These are phyloP conservation scores for Rhizopogon rudus DNA, from an alignment of 768 basidiomycete species.

Conservation along the genomic window DNA sequence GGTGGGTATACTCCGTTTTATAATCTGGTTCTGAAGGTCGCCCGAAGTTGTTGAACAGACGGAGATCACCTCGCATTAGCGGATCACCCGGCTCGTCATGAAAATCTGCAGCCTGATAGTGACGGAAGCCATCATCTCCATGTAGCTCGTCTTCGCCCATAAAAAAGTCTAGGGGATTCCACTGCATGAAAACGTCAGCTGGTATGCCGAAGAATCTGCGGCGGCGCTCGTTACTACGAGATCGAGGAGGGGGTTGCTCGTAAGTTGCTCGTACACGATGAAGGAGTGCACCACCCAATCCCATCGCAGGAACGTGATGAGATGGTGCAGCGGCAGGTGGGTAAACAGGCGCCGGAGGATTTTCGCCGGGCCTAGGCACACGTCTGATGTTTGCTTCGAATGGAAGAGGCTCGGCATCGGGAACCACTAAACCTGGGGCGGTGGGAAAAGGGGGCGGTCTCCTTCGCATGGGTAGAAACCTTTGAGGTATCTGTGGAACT, in stretches of 20 bases:
- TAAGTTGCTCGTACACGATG: conserved; percentile 29
- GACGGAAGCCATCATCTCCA: conserved; percentile 13
- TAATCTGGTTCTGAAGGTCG: conserved; percentile 38
- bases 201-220: conserved; percentile 18
- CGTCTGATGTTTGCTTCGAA: conserved; percentile 38
- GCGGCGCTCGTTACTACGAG: conserved; percentile 1
- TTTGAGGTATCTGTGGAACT: conserved; percentile 44
- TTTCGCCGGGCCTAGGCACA: conserved; percentile 15
- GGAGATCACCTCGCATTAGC: not conserved
- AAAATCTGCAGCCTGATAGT: conserved; percentile 5
- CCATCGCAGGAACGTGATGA: conserved; percentile 55
- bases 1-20: conserved; percentile 60
- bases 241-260: conserved; percentile 7
- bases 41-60: not conserved
- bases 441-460: conserved; percentile 26
- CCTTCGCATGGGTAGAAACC: conserved; percentile 35
- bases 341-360: conserved; percentile 21
- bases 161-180: conserved; percentile 21
- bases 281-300: conserved; percentile 60
- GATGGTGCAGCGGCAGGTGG: conserved; percentile 41
- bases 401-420: conserved; percentile 45
- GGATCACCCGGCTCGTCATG: not conserved
- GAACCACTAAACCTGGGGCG: conserved; percentile 41
- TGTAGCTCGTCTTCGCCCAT: conserved; percentile 11
- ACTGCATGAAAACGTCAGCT: conserved; percentile 25